phyloP scores from a whole-genome alignment of 441 rosid species.

The Jatropha podagrica region DNA sequence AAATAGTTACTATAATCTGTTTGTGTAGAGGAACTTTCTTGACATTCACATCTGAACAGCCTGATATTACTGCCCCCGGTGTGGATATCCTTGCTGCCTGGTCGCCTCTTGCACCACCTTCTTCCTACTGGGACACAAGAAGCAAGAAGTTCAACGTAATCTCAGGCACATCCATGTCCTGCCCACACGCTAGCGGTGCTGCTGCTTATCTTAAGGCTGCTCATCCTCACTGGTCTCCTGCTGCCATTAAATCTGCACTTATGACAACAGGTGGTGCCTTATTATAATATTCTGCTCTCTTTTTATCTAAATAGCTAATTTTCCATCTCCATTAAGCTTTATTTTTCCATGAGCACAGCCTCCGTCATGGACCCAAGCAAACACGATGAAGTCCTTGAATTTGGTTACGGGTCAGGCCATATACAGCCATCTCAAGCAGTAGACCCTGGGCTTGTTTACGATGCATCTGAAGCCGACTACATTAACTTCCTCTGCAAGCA shows the following conservation, averaged over 20 bases:
- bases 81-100: constrained; percentile 83
- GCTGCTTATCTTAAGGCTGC: constrained; percentile 64
- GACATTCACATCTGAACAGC: constrained; percentile 40
- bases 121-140: constrained; percentile 29
- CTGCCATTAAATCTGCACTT: constrained; percentile 73
- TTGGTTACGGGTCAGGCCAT: constrained; percentile 74
- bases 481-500: constrained; percentile 67
- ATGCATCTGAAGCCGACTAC: constrained; percentile 58
- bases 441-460: constrained; percentile 71
- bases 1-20: too few species aligned
- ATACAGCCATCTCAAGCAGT: constrained; percentile 49
- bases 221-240: constrained; percentile 63
- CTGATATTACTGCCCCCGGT: constrained; percentile 88
- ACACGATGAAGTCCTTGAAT: constrained; percentile 49
- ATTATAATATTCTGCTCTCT: too few species aligned
- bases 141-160: constrained; percentile 48
- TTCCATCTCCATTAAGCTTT: too few species aligned
- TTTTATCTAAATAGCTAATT: not conserved
- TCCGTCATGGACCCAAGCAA: constrained; percentile 45
- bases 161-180: constrained; percentile 90
- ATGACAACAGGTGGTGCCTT: constrained; percentile 56
- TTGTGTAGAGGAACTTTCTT: too few species aligned
- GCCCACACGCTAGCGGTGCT: constrained; percentile 74
- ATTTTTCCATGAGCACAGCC: too few species aligned
- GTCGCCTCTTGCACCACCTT: constrained; percentile 36